Percentiles rank a stretch among this genome's conserved stretches.
Evolutionary conservation across 2,329 filamentous ascomycete species (phyloP).

Genomic region (Catunica adiposa): DNA sequence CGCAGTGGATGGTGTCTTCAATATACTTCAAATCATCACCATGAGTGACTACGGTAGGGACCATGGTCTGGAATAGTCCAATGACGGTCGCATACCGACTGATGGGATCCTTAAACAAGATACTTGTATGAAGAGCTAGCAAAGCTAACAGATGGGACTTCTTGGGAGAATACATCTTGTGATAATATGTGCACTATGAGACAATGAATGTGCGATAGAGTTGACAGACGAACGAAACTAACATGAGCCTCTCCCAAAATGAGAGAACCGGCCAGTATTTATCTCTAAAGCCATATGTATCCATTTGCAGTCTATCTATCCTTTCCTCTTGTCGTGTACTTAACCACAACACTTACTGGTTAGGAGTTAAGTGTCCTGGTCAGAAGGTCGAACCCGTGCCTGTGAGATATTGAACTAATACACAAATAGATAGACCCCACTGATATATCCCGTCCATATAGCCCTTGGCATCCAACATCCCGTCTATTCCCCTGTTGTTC

Average conservation of each 20-base stretch:
- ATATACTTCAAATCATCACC: constrained; percentile 26
- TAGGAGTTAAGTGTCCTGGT: too few relatives aligned
- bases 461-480: too few relatives aligned
- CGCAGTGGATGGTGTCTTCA: constrained; percentile 37
- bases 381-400: too few relatives aligned
- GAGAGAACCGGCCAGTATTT: neutral
- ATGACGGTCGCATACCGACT: constrained; percentile 15
- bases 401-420: too few relatives aligned
- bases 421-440: too few relatives aligned
- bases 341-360: too few relatives aligned
- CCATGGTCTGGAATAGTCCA: constrained; percentile 19
- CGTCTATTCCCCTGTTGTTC: too few relatives aligned
- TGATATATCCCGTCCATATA: too few relatives aligned
- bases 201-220: neutral
- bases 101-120: constrained; percentile 1
- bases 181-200: neutral
- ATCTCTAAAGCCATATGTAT: neutral
- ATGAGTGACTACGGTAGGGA: constrained; percentile 16
- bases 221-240: neutral
- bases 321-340: too few relatives aligned
- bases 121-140: neutral
- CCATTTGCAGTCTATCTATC: too few relatives aligned
- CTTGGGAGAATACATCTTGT: neutral
- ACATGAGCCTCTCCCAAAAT: neutral
- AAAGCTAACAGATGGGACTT: neutral